phyloP scores from a whole-genome alignment of 495 filamentous ascomycete species.

The Diplogelasinospora grovesii region DNA sequence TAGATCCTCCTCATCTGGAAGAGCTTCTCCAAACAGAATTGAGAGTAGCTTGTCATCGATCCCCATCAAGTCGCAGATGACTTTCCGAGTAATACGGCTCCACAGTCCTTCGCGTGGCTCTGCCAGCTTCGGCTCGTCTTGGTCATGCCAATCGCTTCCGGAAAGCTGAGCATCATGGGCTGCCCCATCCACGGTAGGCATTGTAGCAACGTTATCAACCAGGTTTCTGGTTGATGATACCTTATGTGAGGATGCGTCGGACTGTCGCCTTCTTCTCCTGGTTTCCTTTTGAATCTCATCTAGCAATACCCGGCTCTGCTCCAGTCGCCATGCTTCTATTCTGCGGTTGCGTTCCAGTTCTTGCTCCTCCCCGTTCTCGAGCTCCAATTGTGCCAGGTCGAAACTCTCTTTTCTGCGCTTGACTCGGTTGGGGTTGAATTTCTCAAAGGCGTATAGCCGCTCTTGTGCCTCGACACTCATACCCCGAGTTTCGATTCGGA shows the following conservation, averaged over 20 bases:
- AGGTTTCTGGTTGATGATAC: conserved; percentile 3
- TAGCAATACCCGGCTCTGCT: conserved; percentile 77
- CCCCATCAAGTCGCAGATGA: conserved; percentile 84
- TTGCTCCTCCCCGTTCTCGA: conserved; percentile 53
- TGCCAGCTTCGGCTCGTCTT: conserved; percentile 25
- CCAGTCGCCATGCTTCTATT: conserved; percentile 87
- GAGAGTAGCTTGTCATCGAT: conserved; percentile 80
- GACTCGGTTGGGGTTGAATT: conserved; percentile 66
- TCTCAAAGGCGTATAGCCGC: conserved; percentile 78
- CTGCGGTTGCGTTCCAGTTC: conserved; percentile 66
- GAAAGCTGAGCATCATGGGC: conserved; percentile 27
- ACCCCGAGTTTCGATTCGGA: conserved; percentile 43
- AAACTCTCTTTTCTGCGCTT: conserved; percentile 60
- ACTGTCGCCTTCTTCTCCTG: conserved; percentile 52
- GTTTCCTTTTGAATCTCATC: conserved; percentile 88
- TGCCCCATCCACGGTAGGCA: conserved; percentile 20
- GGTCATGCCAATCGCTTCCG: conserved; percentile 35
- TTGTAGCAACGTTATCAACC: conserved; percentile 14
- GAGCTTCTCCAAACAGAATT: conserved; percentile 77
- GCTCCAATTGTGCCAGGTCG: conserved; percentile 40
- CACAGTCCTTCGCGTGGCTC: conserved; percentile 60
- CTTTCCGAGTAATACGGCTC: conserved; percentile 73
- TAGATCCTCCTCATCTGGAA: conserved; percentile 53
- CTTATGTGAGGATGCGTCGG: conserved; percentile 21
- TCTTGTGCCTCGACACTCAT: conserved; percentile 56